These are phyloP conservation scores for Nannochloropsis oceanica DNA, from an alignment of 108 stramenopile genomes.

Conservation along the genomic window DNA sequence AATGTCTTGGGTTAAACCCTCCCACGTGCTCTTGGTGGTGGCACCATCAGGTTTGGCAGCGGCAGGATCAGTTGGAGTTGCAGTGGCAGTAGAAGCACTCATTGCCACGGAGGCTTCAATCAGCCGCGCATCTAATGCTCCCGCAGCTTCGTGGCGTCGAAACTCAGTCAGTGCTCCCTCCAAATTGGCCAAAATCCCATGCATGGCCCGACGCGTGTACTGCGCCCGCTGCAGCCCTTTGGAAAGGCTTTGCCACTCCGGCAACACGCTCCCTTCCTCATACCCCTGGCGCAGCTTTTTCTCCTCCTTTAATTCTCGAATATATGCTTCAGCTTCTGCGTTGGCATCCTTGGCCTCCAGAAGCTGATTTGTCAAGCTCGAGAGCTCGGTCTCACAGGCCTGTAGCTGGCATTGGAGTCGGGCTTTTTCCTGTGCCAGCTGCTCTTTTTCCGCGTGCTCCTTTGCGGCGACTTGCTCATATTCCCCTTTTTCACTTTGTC, in stretches of 20 bases:
- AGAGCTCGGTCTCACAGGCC: background rate
- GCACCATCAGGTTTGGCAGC: background rate
- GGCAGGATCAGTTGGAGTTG: background rate
- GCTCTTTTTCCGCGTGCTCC: background rate
- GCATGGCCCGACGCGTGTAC: background rate
- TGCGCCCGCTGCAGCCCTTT: background rate
- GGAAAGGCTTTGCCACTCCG: background rate
- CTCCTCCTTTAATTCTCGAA: background rate
- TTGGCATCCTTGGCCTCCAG: background rate
- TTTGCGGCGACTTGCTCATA: background rate
- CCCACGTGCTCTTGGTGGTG: background rate
- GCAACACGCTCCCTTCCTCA: background rate
- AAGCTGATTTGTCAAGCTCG: background rate
- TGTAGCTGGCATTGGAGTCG: background rate
- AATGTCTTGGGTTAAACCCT: background rate
- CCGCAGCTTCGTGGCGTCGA: background rate
- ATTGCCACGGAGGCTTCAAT: background rate
- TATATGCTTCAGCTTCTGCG: background rate
- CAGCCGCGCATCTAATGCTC: background rate
- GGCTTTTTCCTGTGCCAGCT: background rate
- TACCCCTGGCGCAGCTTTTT: background rate
- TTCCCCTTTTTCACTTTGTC: background rate
- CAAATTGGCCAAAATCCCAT: background rate
- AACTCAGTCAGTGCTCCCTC: background rate
- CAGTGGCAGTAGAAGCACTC: background rate